Evolutionary conservation across 331 rosid species (phyloP).

Genomic region (Stylosanthes scabra): DNA sequence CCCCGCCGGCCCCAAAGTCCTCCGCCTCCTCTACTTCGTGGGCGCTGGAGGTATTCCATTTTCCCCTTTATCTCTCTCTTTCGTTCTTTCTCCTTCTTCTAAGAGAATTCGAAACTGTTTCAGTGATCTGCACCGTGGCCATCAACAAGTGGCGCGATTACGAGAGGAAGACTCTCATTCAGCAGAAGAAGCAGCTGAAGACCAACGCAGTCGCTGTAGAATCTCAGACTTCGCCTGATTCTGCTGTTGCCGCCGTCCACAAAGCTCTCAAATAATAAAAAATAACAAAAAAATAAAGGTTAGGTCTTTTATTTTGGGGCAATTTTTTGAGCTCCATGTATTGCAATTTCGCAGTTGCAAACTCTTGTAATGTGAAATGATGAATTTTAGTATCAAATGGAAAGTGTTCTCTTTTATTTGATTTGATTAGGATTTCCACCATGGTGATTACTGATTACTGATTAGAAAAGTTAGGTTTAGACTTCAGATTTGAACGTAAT

Average conservation of each 20-base stretch:
- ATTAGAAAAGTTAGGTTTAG: no score
- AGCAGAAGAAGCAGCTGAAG: conserved; percentile 43
- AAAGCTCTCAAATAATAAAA: conserved; percentile 57
- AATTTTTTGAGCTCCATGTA: background rate
- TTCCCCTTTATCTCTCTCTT: conserved; percentile 4
- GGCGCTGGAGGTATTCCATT: conserved; percentile 80
- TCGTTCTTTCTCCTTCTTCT: background rate
- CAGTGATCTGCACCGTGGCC: conserved; percentile 67
- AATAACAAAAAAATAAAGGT: conserved; percentile 15
- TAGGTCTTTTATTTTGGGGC: conserved; percentile 32
- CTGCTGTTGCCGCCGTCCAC: conserved; percentile 42
- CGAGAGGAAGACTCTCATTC: conserved; percentile 54
- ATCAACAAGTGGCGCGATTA: conserved; percentile 75
- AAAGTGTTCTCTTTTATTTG: conserved; percentile 17
- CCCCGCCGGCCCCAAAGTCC: conserved; percentile 82
- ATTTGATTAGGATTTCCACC: background rate
- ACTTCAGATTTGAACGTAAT: no score
- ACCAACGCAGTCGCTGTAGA: conserved; percentile 43
- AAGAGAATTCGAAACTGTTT: conserved; percentile 12
- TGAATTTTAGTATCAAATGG: conserved; percentile 22
- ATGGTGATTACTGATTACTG: background rate
- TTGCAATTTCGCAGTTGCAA: background rate
- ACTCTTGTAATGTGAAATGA: conserved; percentile 14
- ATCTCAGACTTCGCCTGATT: conserved; percentile 37
- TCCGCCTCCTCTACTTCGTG: conserved; percentile 66